Evolutionary conservation across 2,329 filamentous ascomycete species (phyloP), one percentile per base, ranked within the genome.

Genomic region (Colletotrichum shisoi): DNA sequence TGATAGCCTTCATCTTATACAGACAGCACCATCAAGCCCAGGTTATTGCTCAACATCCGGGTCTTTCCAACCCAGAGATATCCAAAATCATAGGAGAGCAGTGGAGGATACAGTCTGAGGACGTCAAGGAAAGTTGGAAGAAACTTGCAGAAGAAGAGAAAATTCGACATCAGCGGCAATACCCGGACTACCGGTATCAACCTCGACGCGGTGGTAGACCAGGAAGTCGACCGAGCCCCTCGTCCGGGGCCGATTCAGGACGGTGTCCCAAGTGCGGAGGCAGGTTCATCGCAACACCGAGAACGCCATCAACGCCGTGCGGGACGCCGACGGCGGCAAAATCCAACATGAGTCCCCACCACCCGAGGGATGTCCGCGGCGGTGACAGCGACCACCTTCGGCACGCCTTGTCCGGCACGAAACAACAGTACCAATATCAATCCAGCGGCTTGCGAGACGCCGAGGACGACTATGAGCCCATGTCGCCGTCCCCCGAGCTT

Each of bases 71-170:
- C 78, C 94, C 94, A 3, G 93, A 97, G 59, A 96, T 98, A 73
- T 97, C 94, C 71, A 97, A 97, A 79, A 96, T 98, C 73, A 96
- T 98, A 72, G 94, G 94, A 59, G 88, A 93, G 76, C 90, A 94
- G 85, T 99, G 95, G 95, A 89, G 90, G 74, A 85, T 88, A 63
- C 89, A 96, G 74, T 80, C 88, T 4, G 85, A 90, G 27, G 87
- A 91, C 60, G 84, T 89, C 64, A 96, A 96, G 79, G 87, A 89
- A 70, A 86, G 89, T 76, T 99, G 95, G 95, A 96, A 95, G 78
- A 85, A 85, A 68, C 85, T 96, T 63, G 95, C 95, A 68, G 93
- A 96, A 80, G 91, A 97, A 79, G 95, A 98, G 78, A 98, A 98
- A 82, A 83, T 88, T 69, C 90, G 91, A 19, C 95, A 99, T 77